Percentiles rank a stretch among this genome's conserved stretches.
Evolutionary conservation across 805 yeast genomes (phyloP).

Genomic region (Blastobotrys chiropterorum): DNA sequence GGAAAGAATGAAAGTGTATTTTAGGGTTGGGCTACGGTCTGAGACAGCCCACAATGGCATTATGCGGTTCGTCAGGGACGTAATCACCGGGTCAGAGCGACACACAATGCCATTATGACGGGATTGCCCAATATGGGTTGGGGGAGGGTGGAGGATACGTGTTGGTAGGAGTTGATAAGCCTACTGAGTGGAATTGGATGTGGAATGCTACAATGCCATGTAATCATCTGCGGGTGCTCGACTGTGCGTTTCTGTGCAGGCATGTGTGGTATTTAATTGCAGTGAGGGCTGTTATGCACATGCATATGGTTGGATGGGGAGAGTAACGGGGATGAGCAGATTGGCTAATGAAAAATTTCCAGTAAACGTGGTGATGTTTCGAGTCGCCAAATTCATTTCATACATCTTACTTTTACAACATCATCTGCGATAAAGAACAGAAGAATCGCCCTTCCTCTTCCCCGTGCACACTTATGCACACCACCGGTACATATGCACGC

Average conservation of each 20-base stretch:
- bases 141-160: too few species aligned
- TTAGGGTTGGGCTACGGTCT: not conserved
- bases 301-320: not conserved
- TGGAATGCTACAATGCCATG: too few species aligned
- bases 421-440: too few species aligned
- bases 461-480: too few species aligned
- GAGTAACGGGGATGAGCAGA: not conserved
- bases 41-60: not conserved
- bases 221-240: not conserved
- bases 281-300: not conserved
- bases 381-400: too few species aligned
- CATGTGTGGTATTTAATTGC: not conserved
- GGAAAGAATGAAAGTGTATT: not conserved
- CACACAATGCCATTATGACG: not conserved
- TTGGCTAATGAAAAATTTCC: too few species aligned
- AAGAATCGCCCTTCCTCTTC: too few species aligned
- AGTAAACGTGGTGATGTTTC: too few species aligned
- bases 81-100: not conserved
- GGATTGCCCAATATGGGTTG: too few species aligned
- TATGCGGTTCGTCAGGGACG: not conserved
- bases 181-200: too few species aligned
- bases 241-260: not conserved
- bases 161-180: too few species aligned
- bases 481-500: not conserved
- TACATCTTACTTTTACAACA: too few species aligned